A percentile compares a stretch with the other conserved stretches of the same genome.
phyloP scores from a whole-genome alignment of 139 green algal genomes.

The Asterochloris sp. region DNA sequence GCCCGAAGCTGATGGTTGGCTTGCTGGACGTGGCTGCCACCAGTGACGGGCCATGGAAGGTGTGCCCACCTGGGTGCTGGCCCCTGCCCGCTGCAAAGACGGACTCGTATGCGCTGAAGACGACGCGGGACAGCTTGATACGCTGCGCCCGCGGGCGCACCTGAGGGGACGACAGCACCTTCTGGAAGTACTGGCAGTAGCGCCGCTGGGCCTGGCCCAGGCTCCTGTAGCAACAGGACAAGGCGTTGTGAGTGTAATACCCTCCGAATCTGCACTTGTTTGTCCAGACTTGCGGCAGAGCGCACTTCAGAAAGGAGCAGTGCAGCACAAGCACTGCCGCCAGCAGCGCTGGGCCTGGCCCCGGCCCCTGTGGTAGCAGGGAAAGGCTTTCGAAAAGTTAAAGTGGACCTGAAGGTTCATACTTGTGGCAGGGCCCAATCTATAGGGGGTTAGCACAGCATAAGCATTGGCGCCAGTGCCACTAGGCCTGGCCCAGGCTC shows the following conservation, averaged over 20 bases:
- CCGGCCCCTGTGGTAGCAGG: neutral
- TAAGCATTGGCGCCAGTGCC: no score
- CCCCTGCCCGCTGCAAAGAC: neutral
- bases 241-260: no score
- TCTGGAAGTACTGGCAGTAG: slow-evolving; percentile 11
- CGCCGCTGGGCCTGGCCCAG: neutral
- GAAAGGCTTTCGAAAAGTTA: neutral
- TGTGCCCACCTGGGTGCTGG: neutral
- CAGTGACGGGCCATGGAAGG: neutral
- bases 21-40: neutral
- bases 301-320: neutral
- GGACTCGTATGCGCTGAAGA: neutral
- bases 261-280: neutral
- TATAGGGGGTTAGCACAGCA: no score
- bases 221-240: neutral
- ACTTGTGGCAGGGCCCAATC: no score
- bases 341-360: neutral
- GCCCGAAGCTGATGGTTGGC: neutral
- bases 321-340: neutral
- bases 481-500: no score
- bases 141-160: neutral
- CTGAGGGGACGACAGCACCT: slow-evolving; percentile 3
- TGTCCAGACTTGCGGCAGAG: neutral
- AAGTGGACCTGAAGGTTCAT: neutral
- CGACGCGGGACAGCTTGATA: neutral